phyloP scores from a whole-genome alignment of 2,329 filamentous ascomycete species.

The Zasmidium citrigriseum region DNA sequence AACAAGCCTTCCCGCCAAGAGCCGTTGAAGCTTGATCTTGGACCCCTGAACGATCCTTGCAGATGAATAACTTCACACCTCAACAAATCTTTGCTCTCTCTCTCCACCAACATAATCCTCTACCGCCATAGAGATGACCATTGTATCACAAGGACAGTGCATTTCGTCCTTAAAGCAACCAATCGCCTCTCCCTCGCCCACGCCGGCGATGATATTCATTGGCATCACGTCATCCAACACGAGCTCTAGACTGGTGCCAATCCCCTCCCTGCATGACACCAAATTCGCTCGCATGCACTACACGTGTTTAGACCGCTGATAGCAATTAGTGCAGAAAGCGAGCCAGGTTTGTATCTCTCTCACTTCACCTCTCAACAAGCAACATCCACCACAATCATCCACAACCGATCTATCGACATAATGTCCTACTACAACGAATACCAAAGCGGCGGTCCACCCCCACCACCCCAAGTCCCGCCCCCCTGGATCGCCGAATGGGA shows the following conservation, averaged over 20 bases:
- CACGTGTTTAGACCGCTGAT: not conserved
- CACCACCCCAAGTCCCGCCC: slow-evolving; percentile 38
- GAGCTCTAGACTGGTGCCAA: too few relatives aligned
- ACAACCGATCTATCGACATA: not conserved
- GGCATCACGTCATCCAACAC: not conserved
- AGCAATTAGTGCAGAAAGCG: not conserved
- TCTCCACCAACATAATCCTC: not conserved
- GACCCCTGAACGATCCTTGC: not conserved
- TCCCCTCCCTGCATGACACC: not conserved
- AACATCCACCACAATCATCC: not conserved
- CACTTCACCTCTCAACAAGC: not conserved
- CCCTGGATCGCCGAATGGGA: slow-evolving; percentile 52
- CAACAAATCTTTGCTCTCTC: not conserved
- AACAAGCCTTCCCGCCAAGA: not conserved
- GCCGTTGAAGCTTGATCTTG: not conserved
- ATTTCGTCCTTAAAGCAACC: not conserved
- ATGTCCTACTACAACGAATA: slow-evolving; percentile 13
- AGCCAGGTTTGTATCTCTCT: not conserved
- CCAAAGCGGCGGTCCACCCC: slow-evolving; percentile 19
- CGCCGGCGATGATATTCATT: not conserved
- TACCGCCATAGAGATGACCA: not conserved
- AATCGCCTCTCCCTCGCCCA: not conserved
- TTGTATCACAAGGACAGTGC: not conserved
- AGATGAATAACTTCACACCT: not conserved
- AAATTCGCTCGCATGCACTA: not conserved